Conservation (phyloP, 495 filamentous ascomycete species). For the Aeminium ludgeri region DNA sequence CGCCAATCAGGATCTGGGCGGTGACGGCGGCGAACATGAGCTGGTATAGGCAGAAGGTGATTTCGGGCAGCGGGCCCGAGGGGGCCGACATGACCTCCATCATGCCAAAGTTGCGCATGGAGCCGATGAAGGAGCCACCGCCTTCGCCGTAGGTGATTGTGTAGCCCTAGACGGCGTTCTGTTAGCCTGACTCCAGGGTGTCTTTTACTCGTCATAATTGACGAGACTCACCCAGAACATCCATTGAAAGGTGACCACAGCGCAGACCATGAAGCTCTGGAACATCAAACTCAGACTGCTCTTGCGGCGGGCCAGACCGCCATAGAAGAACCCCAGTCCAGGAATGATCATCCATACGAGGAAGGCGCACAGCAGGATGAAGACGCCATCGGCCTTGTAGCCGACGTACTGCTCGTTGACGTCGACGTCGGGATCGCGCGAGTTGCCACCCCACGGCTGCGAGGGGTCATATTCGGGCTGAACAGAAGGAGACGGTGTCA, state of each 20-base stretch:
- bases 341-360: constrained; percentile 39
- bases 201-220: too few species aligned
- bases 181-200: too few species aligned
- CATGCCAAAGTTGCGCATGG: constrained; percentile 37
- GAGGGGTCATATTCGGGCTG: neutral
- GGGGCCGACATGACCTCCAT: constrained; percentile 35
- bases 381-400: constrained; percentile 35
- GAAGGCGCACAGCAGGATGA: constrained; percentile 34
- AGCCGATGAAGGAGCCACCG: constrained; percentile 38
- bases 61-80: constrained; percentile 36
- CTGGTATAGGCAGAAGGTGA: constrained; percentile 42
- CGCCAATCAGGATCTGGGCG: constrained; percentile 34
- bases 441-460: constrained; percentile 17
- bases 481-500: neutral
- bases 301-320: constrained; percentile 41
- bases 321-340: constrained; percentile 41
- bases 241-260: constrained; percentile 35
- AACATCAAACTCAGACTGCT: constrained; percentile 39
- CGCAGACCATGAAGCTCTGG: constrained; percentile 34
- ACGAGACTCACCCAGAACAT: too few species aligned
- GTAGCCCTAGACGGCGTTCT: too few species aligned
- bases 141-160: constrained; percentile 35
- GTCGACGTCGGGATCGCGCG: constrained; percentile 18
- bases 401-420: constrained; percentile 36
- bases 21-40: constrained; percentile 41